Evolutionary conservation across 1,284 basidiomycete species (phyloP).

Genomic region (Sutorius eximius): DNA sequence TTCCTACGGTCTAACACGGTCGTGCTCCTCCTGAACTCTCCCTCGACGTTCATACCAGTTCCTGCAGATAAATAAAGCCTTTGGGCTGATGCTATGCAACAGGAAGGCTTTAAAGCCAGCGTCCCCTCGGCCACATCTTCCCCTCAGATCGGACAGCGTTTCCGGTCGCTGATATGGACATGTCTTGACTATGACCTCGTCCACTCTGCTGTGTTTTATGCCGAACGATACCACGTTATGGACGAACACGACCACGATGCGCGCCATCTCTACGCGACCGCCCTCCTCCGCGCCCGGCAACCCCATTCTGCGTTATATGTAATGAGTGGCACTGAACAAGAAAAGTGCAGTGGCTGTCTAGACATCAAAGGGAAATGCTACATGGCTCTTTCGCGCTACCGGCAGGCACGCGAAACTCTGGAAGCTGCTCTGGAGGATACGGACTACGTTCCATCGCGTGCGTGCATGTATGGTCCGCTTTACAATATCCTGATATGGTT

Average conservation of each 20-base stretch:
- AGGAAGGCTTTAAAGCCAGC: conserved; percentile 38
- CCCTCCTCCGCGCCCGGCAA: conserved; percentile 72
- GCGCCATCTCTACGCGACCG: conserved; percentile 80
- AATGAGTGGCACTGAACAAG: conserved; percentile 58
- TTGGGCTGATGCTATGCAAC: conserved; percentile 46
- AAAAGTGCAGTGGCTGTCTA: conserved; percentile 71
- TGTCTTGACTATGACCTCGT: conserved; percentile 76
- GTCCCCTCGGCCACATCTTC: conserved; percentile 43
- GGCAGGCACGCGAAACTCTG: conserved; percentile 69
- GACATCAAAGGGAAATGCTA: conserved; percentile 81
- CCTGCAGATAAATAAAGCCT: conserved; percentile 25
- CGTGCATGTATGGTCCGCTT: conserved; percentile 31
- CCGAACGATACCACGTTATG: conserved; percentile 73
- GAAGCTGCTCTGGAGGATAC: conserved; percentile 57
- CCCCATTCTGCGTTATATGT: conserved; percentile 76
- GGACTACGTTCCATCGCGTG: conserved; percentile 55
- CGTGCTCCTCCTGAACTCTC: conserved; percentile 5
- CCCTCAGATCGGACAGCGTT: conserved; percentile 61
- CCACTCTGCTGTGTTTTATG: conserved; percentile 78
- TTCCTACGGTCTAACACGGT: conserved; percentile 14
- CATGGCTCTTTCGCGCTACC: conserved; percentile 65
- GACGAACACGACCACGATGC: conserved; percentile 75
- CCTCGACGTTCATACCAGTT: conserved; percentile 17
- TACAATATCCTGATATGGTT: conserved; percentile 17
- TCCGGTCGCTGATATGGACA: conserved; percentile 69